Evolutionary conservation across 768 basidiomycete genomes (phyloP), one percentile per base, ranked within the genome.

Genomic region (Candolleomyces aberdarensis): DNA sequence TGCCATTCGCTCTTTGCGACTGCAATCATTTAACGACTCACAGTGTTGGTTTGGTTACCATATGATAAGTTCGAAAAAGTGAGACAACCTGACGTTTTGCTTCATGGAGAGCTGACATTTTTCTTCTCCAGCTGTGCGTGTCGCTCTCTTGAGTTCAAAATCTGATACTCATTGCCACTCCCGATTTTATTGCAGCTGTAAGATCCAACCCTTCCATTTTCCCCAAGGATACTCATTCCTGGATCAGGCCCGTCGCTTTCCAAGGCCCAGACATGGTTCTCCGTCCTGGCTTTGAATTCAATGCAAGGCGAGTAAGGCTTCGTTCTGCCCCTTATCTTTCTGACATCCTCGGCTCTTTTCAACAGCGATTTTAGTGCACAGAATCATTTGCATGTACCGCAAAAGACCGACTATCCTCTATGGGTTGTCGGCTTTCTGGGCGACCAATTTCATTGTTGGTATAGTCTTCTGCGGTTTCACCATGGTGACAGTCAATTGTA

Each of bases 391-490:
- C 46, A 47, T 47, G 46, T 47, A 43, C 41, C 14, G 3, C n/a
- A n/a, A 47, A n/a, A 47, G 59, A 64, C 52, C 40, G 20, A 43
- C 22, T 48, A 56, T 49, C 36, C 41, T 41, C 29, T 36, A 48
- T 29, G 43, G 22, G 44, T 32, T 64, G 9, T 52, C 47, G 29
- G 48, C 44, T 59, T 55, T 41, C 49, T 52, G 47, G n/a, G 53
- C 60, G 32, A n/a, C 22, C 50, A 56, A 61, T 57, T 43, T 39
- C 20, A 31, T 20, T 14, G 43, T 49, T 46, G 48, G 47, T 32
- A 15, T 57, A 26, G 50, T 47, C 14, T 40, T 46, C 44, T 29
- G 19, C 14, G 11, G 17, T 32, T 32, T n/a, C 20, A n/a, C 46
- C 46, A 47, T 47, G 46, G n/a, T n/a, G 9, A 22, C 20, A 17